These are phyloP conservation scores for Nepenthes alata DNA, from an alignment of 179 eudicot genomes.

Conservation along the genomic window DNA sequence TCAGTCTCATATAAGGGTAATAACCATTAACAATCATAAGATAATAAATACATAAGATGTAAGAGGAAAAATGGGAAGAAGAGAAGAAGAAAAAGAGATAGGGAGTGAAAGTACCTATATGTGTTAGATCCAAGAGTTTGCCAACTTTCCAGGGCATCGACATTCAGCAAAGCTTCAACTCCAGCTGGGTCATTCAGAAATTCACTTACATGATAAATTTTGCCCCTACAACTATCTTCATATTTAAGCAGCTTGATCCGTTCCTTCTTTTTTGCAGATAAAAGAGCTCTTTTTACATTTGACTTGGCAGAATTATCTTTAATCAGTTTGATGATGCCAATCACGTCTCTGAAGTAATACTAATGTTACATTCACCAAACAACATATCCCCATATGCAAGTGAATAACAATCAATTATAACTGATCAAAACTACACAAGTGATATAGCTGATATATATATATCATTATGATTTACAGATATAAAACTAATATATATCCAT, in stretches of 20 bases:
- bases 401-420: not conserved
- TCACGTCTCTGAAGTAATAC: conserved; percentile 35
- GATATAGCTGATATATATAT: not conserved
- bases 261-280: conserved; percentile 58
- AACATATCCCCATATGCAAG: not conserved
- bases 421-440: not conserved
- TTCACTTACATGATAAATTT: conserved; percentile 41
- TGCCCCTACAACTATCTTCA: conserved; percentile 22
- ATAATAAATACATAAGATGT: not conserved
- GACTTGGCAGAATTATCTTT: conserved; percentile 32
- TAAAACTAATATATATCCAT: not conserved
- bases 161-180: conserved; percentile 66
- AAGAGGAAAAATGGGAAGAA: not conserved
- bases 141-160: conserved; percentile 50
- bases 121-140: conserved; percentile 44
- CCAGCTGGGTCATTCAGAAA: conserved; percentile 72
- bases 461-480: not conserved
- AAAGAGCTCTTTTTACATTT: conserved; percentile 47
- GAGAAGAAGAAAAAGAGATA: not conserved
- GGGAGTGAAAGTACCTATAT: conserved; percentile 39
- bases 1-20: too few relatives aligned
- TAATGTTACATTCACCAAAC: not conserved
- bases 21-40: too few relatives aligned
- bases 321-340: conserved; percentile 20
- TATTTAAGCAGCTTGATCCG: conserved; percentile 48